These are phyloP conservation scores for Pyropia yezoensis DNA, from an alignment of 23 red algal genomes.

Conservation along the genomic window DNA sequence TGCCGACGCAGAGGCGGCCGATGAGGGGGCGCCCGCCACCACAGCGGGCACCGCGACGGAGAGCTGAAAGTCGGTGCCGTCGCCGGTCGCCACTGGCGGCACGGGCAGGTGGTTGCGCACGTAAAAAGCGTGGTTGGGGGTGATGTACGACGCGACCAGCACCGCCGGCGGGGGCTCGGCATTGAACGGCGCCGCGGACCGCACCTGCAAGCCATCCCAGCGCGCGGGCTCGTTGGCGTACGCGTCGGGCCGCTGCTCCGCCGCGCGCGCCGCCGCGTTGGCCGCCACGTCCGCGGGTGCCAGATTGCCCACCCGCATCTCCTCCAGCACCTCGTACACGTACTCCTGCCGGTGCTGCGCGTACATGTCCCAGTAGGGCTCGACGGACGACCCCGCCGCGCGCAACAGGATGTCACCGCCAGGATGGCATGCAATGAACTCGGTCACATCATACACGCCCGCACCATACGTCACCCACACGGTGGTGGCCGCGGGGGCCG, in stretches of 20 bases:
- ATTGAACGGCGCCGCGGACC: conserved; percentile 50
- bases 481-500: no score
- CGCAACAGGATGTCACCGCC: conserved; percentile 47
- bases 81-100: conserved; percentile 17
- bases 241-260: conserved; percentile 6
- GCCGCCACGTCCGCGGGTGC: conserved; percentile 13
- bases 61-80: conserved; percentile 10
- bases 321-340: conserved; percentile 58
- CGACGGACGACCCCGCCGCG: conserved; percentile 40
- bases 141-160: conserved; percentile 28
- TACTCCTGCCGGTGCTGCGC: conserved; percentile 43
- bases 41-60: no score
- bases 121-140: conserved; percentile 80
- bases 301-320: conserved; percentile 73
- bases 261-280: background rate
- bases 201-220: conserved; percentile 32
- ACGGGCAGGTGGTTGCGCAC: conserved; percentile 88
- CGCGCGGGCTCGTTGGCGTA: conserved; percentile 58
- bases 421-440: conserved; percentile 53
- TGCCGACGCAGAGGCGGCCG: no score
- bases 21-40: no score
- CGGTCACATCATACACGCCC: conserved; percentile 67
- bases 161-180: conserved; percentile 57
- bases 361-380: conserved; percentile 48
- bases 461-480: conserved; percentile 34